Conservation (phyloP, 768 basidiomycete genomes). For the Pholiota microspora region DNA sequence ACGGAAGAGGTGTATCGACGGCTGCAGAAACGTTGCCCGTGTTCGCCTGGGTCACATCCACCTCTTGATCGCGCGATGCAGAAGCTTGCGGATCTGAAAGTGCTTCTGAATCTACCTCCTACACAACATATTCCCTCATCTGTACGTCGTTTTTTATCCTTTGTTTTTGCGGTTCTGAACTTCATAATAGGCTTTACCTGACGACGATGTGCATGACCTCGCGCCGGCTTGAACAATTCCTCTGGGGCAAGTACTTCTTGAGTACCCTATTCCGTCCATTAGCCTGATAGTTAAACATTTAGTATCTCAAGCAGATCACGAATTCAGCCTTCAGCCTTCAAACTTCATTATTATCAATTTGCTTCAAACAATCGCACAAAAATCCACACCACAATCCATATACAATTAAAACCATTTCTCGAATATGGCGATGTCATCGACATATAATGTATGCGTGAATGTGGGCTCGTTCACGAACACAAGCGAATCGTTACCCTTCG, state of each 20-base stretch:
- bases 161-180: no score
- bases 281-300: no score
- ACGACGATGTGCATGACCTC: no score
- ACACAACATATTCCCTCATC: neutral
- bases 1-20: neutral
- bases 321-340: no score
- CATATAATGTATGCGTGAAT: neutral
- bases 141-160: neutral
- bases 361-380: no score
- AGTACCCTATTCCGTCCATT: no score
- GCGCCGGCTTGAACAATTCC: no score
- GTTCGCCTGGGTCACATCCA: neutral
- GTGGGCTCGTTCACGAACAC: neutral
- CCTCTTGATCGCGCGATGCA: slow-evolving; percentile 2
- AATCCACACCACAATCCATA: neutral
- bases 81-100: slow-evolving; percentile 1
- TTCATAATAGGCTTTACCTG: no score
- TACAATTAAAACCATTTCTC: slow-evolving; percentile 7
- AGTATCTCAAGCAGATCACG: no score
- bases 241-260: no score
- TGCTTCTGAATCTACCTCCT: neutral
- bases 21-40: neutral
- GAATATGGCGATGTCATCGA: slow-evolving; percentile 4
- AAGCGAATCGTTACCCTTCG: neutral
- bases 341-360: no score